Evolutionary conservation across 768 basidiomycete species (phyloP).

Genomic region (Hortiboletus campestris): DNA sequence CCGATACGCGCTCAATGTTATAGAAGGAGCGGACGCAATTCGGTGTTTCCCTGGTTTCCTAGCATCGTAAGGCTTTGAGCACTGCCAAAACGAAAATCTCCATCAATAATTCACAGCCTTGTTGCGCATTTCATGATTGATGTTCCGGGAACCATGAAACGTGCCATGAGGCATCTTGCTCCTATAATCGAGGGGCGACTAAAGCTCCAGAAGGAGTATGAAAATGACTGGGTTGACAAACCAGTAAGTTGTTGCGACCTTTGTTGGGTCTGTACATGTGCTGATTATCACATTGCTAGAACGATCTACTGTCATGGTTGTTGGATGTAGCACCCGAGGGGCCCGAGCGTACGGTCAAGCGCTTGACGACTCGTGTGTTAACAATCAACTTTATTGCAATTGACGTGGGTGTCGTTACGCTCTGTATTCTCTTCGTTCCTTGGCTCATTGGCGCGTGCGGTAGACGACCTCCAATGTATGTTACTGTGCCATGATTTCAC

Average conservation of each 20-base stretch:
- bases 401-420: conserved; percentile 14
- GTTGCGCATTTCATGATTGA: too few species aligned
- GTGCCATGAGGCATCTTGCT: too few species aligned
- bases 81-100: conserved; percentile 5
- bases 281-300: conserved; percentile 12
- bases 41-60: conserved; percentile 32
- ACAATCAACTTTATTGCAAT: conserved; percentile 22
- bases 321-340: conserved; percentile 24
- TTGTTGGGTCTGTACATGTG: not conserved
- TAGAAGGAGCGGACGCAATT: not conserved
- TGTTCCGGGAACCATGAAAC: too few species aligned
- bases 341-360: conserved; percentile 8
- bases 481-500: not conserved
- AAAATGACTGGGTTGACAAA: conserved; percentile 30
- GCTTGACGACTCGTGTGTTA: conserved; percentile 24
- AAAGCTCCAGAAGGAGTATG: conserved; percentile 22
- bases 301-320: conserved; percentile 35
- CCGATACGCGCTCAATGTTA: too few species aligned
- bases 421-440: not conserved
- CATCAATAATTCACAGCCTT: too few species aligned
- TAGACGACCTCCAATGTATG: not conserved
- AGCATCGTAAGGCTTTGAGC: conserved; percentile 28
- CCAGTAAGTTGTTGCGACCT: conserved; percentile 29
- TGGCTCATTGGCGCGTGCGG: not conserved
- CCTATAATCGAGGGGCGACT: conserved; percentile 20